Conservation (phyloP, 768 basidiomycete species). For the Hortiboletus flavorubellus region DNA sequence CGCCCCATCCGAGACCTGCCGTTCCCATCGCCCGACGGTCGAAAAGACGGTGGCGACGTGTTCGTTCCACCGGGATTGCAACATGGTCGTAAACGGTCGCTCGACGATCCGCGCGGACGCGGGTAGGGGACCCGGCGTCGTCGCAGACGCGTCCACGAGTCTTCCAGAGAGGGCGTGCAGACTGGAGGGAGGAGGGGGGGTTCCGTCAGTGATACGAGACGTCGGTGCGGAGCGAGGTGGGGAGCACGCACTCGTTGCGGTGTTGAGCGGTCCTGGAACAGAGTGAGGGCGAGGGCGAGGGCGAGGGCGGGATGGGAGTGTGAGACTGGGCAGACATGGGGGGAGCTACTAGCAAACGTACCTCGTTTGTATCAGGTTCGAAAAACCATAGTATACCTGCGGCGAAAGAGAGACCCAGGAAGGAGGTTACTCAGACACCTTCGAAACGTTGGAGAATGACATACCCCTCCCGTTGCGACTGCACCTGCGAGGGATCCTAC, state of each 20-base stretch:
- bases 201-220: too few species aligned
- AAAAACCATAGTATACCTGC: conserved; percentile 71
- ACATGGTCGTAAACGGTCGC: conserved; percentile 42
- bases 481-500: conserved; percentile 69
- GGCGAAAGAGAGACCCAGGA: neutral
- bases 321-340: too few species aligned
- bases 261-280: conserved; percentile 50
- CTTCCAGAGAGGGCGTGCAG: conserved; percentile 48
- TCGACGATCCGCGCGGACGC: conserved; percentile 53
- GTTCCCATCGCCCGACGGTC: conserved; percentile 46
- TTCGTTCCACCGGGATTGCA: conserved; percentile 59
- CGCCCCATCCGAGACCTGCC: conserved; percentile 45
- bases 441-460: conserved; percentile 2
- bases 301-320: too few species aligned
- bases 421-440: neutral
- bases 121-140: conserved; percentile 47
- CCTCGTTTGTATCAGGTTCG: conserved; percentile 59
- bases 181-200: conserved; percentile 24
- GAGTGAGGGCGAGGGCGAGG: too few species aligned
- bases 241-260: conserved; percentile 43
- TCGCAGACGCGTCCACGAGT: conserved; percentile 47
- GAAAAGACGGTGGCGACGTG: conserved; percentile 47
- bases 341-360: neutral
- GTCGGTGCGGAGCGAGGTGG: too few species aligned
- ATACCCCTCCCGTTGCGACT: conserved; percentile 63